These are phyloP conservation scores for Platanthera zijinensis DNA, from an alignment of 106 monocot species.

Conservation along the genomic window DNA sequence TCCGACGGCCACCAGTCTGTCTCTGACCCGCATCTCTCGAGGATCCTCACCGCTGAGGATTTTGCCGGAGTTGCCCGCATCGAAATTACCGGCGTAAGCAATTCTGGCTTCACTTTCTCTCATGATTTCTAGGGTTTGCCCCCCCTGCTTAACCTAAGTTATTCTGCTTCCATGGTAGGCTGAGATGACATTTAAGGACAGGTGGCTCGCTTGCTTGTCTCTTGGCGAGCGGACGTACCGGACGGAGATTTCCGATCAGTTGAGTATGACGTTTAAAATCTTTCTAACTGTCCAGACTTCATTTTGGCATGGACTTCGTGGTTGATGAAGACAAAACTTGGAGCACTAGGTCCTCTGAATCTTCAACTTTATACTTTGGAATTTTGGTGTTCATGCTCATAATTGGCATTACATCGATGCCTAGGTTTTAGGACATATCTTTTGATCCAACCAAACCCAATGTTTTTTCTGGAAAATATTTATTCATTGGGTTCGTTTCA, in stretches of 20 bases:
- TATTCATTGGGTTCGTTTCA: not conserved
- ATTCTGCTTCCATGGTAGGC: conserved; percentile 33
- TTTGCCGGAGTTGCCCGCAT: conserved; percentile 73
- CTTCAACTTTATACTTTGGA: not conserved
- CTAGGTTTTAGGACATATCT: not conserved
- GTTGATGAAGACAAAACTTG: not conserved
- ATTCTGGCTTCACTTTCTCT: not conserved
- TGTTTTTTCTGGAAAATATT: not conserved
- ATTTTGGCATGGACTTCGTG: not conserved
- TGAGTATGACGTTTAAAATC: conserved; percentile 21
- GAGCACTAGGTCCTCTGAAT: not conserved
- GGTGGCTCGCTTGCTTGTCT: conserved; percentile 76
- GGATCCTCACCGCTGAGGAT: conserved; percentile 26
- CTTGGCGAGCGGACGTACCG: conserved; percentile 75
- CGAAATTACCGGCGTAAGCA: conserved; percentile 40
- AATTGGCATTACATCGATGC: not conserved
- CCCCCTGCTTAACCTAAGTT: not conserved
- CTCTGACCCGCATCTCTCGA: conserved; percentile 10
- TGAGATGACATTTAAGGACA: conserved; percentile 76
- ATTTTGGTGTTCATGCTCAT: not conserved
- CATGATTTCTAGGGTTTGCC: not conserved
- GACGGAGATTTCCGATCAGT: conserved; percentile 65
- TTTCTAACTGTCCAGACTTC: not conserved
- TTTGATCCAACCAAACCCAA: not conserved
- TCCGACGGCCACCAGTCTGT: conserved; percentile 8